phyloP scores from a whole-genome alignment of 192 early-diverging fungal species.

The Spinellus fusiger region DNA sequence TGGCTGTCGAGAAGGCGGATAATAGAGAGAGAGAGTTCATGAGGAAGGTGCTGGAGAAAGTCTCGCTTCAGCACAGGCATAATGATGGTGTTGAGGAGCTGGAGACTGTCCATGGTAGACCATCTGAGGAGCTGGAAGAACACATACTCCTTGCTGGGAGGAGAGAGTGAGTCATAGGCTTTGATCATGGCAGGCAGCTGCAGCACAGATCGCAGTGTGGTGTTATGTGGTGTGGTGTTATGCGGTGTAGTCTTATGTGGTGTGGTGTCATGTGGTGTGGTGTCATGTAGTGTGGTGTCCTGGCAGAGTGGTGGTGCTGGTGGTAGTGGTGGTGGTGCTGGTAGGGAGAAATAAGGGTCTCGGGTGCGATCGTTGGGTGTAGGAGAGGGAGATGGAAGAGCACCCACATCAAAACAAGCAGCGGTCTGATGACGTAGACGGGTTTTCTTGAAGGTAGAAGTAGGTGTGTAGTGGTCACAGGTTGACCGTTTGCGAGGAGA shows the following conservation, averaged over 20 bases:
- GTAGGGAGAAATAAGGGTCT: not conserved
- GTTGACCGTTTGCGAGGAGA: conserved; percentile 15
- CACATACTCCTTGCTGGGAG: conserved; percentile 76
- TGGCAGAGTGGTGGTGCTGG: too few relatives aligned
- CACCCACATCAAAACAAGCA: not conserved
- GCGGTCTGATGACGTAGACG: not conserved
- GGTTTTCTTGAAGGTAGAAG: conserved; percentile 2
- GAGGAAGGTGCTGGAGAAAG: conserved; percentile 72
- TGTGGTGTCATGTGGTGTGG: too few relatives aligned
- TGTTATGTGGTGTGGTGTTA: not conserved
- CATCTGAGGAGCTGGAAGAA: conserved; percentile 85
- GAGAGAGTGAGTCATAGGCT: conserved; percentile 74
- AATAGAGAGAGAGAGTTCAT: conserved; percentile 69
- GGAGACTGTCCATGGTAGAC: conserved; percentile 73
- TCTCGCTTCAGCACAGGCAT: conserved; percentile 87
- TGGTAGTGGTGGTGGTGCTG: not conserved
- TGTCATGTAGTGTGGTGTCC: too few relatives aligned
- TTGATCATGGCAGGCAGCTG: conserved; percentile 14
- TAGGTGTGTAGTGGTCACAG: conserved; percentile 7
- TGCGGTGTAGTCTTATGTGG: not conserved
- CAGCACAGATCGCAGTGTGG: conserved; percentile 3
- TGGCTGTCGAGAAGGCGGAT: conserved; percentile 77
- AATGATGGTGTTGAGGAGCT: conserved; percentile 88
- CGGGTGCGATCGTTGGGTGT: conserved; percentile 1
- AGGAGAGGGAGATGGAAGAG: conserved; percentile 11